phyloP scores from a whole-genome alignment of 2,329 filamentous ascomycete species.

The Fusarium hostae region DNA sequence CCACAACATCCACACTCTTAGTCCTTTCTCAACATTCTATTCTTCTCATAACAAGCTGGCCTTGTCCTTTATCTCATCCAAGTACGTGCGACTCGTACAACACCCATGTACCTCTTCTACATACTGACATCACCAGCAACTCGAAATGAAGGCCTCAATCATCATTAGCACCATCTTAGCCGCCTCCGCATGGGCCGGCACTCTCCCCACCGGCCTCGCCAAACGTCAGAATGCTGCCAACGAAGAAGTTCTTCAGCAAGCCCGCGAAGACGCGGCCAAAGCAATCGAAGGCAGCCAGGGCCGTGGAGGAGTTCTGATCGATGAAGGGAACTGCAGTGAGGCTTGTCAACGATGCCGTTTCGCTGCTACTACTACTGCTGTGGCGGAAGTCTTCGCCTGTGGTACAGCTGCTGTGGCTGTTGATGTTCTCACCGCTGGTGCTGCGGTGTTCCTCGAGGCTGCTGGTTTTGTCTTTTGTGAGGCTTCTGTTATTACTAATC shows the following conservation, averaged over 20 bases:
- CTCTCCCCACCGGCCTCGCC: neutral
- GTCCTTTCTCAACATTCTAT: too few species aligned
- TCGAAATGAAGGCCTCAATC: neutral
- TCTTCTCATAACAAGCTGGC: too few species aligned
- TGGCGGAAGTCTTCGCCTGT: neutral
- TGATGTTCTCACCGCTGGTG: neutral
- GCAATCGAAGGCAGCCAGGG: neutral
- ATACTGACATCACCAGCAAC: too few species aligned
- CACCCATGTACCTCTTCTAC: too few species aligned
- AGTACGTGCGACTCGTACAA: too few species aligned
- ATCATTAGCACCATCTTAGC: neutral
- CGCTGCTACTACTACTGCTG: rapidly evolving
- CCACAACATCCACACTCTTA: too few species aligned
- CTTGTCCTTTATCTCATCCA: too few species aligned
- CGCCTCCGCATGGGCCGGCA: neutral
- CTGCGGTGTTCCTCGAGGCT: neutral
- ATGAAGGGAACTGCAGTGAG: neutral
- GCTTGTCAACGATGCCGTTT: rapidly evolving
- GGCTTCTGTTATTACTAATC: neutral
- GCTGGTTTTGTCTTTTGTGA: neutral
- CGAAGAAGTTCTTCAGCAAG: neutral
- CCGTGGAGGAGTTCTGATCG: neutral
- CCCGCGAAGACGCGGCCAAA: neutral
- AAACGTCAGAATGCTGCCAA: neutral
- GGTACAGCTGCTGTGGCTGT: neutral